Evolutionary conservation across 2,329 filamentous ascomycete genomes (phyloP).

Genomic region (Stemphylium beticola): DNA sequence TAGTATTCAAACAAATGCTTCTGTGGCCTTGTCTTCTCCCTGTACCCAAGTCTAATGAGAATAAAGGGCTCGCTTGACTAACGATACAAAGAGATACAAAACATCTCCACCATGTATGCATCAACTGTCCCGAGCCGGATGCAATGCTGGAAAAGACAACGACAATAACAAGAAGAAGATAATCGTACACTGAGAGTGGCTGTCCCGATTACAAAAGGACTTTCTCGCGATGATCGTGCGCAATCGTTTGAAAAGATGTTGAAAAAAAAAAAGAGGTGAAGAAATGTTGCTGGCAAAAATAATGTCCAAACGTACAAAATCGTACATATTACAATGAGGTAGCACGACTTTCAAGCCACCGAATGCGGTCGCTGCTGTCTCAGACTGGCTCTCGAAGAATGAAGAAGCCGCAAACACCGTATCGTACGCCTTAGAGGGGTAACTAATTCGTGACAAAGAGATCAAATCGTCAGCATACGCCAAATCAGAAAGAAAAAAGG

Average conservation of each 20-base stretch:
- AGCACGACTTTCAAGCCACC: conserved; percentile 33
- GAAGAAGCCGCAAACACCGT: conserved; percentile 43
- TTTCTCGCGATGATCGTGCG: conserved; percentile 7
- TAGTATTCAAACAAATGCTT: conserved; percentile 8
- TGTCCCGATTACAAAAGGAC: background rate
- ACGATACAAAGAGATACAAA: background rate
- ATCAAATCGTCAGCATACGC: conserved; percentile 36
- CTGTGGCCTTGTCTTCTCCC: background rate
- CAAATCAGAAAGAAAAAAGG: conserved; percentile 5
- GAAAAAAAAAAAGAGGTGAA: background rate
- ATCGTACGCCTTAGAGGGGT: conserved; percentile 46
- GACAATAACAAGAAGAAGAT: background rate
- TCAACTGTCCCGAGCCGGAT: conserved; percentile 8
- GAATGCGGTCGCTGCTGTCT: conserved; percentile 38
- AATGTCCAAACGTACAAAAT: conserved; percentile 14
- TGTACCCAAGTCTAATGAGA: background rate
- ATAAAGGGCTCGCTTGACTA: background rate
- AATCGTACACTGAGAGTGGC: conserved; percentile 1
- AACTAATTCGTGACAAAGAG: conserved; percentile 29
- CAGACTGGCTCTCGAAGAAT: conserved; percentile 40
- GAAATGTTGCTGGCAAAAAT: background rate
- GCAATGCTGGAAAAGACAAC: background rate
- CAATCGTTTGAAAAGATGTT: conserved; percentile 1
- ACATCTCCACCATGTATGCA: conserved; percentile 7
- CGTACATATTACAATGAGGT: conserved; percentile 24